Conservation (phyloP, 148 eudicot genomes). For the Cornus kousa region DNA sequence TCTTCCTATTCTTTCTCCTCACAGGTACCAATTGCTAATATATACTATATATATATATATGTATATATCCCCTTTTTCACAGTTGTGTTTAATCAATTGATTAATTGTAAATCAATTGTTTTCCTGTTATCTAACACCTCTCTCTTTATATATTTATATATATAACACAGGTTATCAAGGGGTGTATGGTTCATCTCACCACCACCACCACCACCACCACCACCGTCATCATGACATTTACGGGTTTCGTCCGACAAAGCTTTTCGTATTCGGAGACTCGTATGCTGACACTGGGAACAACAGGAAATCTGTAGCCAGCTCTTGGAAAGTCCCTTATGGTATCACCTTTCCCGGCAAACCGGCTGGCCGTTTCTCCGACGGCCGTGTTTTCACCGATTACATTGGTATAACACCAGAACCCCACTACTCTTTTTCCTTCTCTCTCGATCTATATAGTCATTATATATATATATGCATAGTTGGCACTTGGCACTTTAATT, state of each 20-base stretch:
- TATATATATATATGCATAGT: background rate
- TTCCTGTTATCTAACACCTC: background rate
- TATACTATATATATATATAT: no score
- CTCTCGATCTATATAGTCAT: background rate
- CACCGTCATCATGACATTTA: background rate
- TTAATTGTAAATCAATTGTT: background rate
- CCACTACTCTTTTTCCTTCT: background rate
- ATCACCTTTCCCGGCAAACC: slow-evolving; percentile 80
- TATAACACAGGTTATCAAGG: background rate
- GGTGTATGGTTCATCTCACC: background rate
- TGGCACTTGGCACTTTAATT: no score
- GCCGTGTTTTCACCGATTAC: slow-evolving; percentile 78
- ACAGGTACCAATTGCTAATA: background rate
- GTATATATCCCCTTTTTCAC: background rate
- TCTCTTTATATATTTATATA: background rate
- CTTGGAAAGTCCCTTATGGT: slow-evolving; percentile 81
- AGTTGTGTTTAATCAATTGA: background rate
- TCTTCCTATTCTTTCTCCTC: slow-evolving; percentile 3
- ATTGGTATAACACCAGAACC: slow-evolving; percentile 35
- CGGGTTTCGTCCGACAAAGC: slow-evolving; percentile 28
- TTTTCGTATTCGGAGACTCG: slow-evolving; percentile 91
- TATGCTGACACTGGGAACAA: slow-evolving; percentile 81
- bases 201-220: slow-evolving; percentile 9
- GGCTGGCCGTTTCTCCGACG: slow-evolving; percentile 85
- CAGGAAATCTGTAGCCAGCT: slow-evolving; percentile 18